Evolutionary conservation across 2,329 filamentous ascomycete species (phyloP).

Genomic region (Fusarium mangiferae): DNA sequence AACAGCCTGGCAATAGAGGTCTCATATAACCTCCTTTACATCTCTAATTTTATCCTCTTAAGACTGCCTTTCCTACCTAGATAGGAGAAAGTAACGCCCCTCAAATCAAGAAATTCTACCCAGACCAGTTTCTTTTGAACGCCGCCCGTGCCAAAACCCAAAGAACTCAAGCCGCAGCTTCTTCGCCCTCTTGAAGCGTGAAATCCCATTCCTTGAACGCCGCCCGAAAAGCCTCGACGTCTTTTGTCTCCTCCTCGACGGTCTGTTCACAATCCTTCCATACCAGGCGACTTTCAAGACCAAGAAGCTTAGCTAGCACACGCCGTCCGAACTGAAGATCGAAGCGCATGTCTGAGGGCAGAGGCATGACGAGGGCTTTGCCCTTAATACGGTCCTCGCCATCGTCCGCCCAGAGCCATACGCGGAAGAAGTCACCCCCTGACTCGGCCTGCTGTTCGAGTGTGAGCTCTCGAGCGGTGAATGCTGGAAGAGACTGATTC

Average conservation of each 20-base stretch:
- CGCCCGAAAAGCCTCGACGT: constrained; percentile 81
- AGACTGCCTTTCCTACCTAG: neutral
- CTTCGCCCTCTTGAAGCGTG: constrained; percentile 55
- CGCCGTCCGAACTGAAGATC: constrained; percentile 90
- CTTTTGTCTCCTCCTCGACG: constrained; percentile 79
- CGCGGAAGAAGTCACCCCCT: constrained; percentile 78
- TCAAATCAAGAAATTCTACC: constrained; percentile 8
- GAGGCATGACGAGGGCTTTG: constrained; percentile 75
- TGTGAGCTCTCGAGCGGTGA: constrained; percentile 60
- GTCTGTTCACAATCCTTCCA: constrained; percentile 89
- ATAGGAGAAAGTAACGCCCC: neutral
- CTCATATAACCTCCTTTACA: neutral
- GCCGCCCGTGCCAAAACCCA: constrained; percentile 27
- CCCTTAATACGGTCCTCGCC: constrained; percentile 67
- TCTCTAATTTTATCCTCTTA: neutral
- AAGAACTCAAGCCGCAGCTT: constrained; percentile 12
- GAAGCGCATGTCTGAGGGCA: constrained; percentile 79
- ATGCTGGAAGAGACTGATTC: constrained; percentile 69
- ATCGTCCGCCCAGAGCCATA: constrained; percentile 79
- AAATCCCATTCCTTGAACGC: constrained; percentile 92
- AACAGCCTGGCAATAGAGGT: neutral
- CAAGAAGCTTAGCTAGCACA: constrained; percentile 88
- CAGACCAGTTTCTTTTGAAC: constrained; percentile 24
- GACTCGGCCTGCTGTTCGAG: constrained; percentile 59
- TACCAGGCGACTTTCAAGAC: constrained; percentile 78